Conservation (phyloP, 331 rosid species). For the Phaseolus coccineus region DNA sequence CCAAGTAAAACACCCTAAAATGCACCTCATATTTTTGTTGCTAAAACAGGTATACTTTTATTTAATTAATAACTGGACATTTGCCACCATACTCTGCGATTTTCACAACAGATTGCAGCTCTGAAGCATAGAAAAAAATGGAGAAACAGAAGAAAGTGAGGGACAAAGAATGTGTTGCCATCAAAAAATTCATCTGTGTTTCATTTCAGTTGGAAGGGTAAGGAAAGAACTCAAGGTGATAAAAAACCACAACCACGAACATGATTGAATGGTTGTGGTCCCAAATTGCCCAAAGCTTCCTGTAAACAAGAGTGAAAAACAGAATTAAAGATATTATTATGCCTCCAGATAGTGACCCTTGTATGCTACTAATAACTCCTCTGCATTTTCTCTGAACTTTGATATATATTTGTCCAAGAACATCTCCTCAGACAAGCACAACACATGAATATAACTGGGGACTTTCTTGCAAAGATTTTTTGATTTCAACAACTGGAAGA, state of each 20-base stretch:
- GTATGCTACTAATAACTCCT: slow-evolving; percentile 43
- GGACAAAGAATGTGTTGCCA: slow-evolving; percentile 7
- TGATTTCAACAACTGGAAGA: slow-evolving; percentile 39
- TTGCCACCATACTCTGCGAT: background rate
- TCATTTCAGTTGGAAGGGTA: slow-evolving; percentile 7
- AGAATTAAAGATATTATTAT: background rate
- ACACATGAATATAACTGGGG: slow-evolving; percentile 10
- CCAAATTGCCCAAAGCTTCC: slow-evolving; percentile 1
- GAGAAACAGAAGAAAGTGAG: background rate
- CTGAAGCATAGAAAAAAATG: background rate
- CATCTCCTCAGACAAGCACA: slow-evolving; percentile 23
- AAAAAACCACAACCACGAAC: slow-evolving; percentile 4
- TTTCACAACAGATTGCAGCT: background rate
- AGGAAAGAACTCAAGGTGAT: slow-evolving; percentile 6
- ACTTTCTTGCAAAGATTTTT: slow-evolving; percentile 28
- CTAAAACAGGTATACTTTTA: background rate
- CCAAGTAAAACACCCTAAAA: no score
- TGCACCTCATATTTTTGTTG: background rate
- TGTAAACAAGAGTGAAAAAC: slow-evolving; percentile 11
- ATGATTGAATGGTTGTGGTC: slow-evolving; percentile 10
- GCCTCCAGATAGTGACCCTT: slow-evolving; percentile 35
- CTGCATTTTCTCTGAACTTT: slow-evolving; percentile 30
- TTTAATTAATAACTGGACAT: background rate
- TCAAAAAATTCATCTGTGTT: slow-evolving; percentile 13
- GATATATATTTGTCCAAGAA: slow-evolving; percentile 41